phyloP scores from a whole-genome alignment of 2,329 filamentous ascomycete species.

The Emergomyces pasteurianus region DNA sequence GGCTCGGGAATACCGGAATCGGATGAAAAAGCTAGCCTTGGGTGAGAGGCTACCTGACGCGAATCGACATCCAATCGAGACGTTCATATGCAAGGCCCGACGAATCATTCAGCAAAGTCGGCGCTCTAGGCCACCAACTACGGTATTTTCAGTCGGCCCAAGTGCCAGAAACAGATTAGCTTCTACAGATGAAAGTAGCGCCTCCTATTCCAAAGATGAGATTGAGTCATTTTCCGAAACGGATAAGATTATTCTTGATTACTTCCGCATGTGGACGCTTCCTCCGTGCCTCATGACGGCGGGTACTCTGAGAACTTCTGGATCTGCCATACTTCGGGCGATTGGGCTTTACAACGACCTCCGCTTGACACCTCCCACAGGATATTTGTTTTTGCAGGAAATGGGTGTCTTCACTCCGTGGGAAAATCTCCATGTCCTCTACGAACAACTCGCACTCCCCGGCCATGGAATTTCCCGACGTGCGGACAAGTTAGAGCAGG shows the following conservation, averaged over 20 bases:
- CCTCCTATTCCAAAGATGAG: constrained; percentile 20
- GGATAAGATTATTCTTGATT: constrained; percentile 44
- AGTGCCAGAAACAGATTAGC: constrained; percentile 19
- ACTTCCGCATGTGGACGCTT: constrained; percentile 41
- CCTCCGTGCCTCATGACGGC: constrained; percentile 28
- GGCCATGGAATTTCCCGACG: constrained; percentile 23
- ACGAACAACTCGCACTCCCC: constrained; percentile 43
- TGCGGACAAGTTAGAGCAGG: constrained; percentile 21
- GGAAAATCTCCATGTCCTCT: constrained; percentile 42
- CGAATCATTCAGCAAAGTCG: constrained; percentile 31
- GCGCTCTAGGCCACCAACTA: constrained; percentile 31
- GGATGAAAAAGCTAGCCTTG: constrained; percentile 27
- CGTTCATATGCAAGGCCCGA: constrained; percentile 35
- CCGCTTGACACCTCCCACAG: constrained; percentile 26
- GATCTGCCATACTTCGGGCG: constrained; percentile 44
- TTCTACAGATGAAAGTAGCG: constrained; percentile 17
- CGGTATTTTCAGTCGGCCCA: constrained; percentile 31
- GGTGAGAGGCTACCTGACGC: constrained; percentile 15
- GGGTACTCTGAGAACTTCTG: constrained; percentile 37
- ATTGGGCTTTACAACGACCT: constrained; percentile 43
- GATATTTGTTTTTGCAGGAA: constrained; percentile 47
- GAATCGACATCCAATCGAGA: constrained; percentile 27
- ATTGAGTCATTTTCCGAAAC: constrained; percentile 34
- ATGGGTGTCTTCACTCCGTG: constrained; percentile 49
- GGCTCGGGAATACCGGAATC: constrained; percentile 46